Base-by-base conservation (phyloP, 179 eudicot genomes). In the Vitellaria paradoxa region DNA sequence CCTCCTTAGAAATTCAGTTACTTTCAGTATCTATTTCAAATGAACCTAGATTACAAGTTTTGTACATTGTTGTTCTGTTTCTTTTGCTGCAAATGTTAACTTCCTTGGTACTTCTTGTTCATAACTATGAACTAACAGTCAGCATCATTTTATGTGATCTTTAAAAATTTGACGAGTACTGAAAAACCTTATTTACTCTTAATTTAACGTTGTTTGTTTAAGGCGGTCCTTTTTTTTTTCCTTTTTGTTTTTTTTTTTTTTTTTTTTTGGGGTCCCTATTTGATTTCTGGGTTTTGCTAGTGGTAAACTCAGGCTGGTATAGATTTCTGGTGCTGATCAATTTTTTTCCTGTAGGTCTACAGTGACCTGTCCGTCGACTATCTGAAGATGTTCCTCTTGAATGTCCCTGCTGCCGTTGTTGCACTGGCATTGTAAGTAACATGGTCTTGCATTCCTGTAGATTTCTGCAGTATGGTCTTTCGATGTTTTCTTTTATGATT, bases 281-380 rank as follows among this genome's bases (percentile, higher is more conserved):
- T 50, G 55, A 50, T 50, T 8, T 7, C 55, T 21, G 12, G 11
- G 9, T 50, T 46, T 64, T 62, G 57, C 37, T 59, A 21, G 52
- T 30, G 37, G 64, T 52, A 21, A 21, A 21, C 66, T 62, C 37
- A 30, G 37, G 21, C 30, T 59, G 21, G 47, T 46, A 53, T 55
- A 72, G 74, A 62, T 75, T 80, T 20, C 55, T 62, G 72, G 6
- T 5, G 42, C 77, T 86, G 50, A 82, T 24, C 45, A 74, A 63
- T 64, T 81, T 63, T 21, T 2, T 52, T 5, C 70, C 5, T 75
- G 86, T 85, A 96, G 99, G 99, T 96, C 37, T 96, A 96, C 82
- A 96, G 99, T 83, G 99, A 96, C 80, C 87, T 96, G 49, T 74
- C 87, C 55, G 94, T 93, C 13, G 99, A 96, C 85, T 96, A 96